Percentiles rank a stretch among this genome's conserved stretches.
Evolutionary conservation across 2,329 filamentous ascomycete genomes (phyloP).

Genomic region (Fusarium neocosmosporiellum): DNA sequence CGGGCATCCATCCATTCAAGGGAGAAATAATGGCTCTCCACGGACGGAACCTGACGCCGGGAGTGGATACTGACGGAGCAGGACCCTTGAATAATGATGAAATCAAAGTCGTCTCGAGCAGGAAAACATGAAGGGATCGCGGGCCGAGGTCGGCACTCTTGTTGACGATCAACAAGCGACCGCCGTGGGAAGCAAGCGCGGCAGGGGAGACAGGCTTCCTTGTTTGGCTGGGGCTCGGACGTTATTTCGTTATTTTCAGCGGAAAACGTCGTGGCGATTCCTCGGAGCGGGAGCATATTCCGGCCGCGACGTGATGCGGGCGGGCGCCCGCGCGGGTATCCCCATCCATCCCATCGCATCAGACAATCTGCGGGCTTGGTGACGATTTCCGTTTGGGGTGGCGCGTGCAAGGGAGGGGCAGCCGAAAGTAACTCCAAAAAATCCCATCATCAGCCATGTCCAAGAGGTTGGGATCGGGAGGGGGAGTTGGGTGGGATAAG

Average conservation of each 20-base stretch:
- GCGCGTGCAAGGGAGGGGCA: slow-evolving; percentile 16
- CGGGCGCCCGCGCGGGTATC: background rate
- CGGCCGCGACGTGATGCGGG: slow-evolving; percentile 10
- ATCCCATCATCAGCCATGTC: background rate
- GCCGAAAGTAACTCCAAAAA: slow-evolving; percentile 21
- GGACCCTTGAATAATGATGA: slow-evolving; percentile 3
- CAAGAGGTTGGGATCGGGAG: background rate
- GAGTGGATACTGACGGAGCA: slow-evolving; percentile 4
- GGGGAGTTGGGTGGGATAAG: no score
- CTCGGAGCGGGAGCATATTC: slow-evolving; percentile 14
- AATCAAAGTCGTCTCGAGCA: background rate
- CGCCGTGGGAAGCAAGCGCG: background rate
- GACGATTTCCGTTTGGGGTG: slow-evolving; percentile 33
- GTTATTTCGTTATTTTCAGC: slow-evolving; percentile 22
- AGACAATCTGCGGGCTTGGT: slow-evolving; percentile 22
- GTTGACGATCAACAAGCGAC: background rate
- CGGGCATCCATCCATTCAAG: slow-evolving; percentile 9
- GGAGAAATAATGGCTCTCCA: background rate
- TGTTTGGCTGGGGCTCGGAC: background rate
- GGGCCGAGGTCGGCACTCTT: background rate
- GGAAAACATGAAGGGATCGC: background rate
- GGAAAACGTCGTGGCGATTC: background rate
- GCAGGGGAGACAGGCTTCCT: background rate
- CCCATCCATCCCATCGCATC: slow-evolving; percentile 4
- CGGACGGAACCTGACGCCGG: background rate